Conservation (phyloP, 208 protist genomes). For the Leishmania arabica region DNA sequence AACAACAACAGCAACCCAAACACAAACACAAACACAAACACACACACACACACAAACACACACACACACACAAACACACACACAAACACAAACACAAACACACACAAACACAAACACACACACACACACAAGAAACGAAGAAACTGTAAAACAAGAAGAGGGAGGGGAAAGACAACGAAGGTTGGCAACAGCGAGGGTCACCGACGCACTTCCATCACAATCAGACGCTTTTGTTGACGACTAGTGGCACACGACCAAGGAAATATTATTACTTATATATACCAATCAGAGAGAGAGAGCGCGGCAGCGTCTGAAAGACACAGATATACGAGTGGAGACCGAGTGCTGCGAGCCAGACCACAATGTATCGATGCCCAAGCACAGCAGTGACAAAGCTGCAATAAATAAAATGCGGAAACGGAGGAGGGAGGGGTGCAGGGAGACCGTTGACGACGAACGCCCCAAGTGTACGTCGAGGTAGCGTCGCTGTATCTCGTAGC, state of each 20-base stretch:
- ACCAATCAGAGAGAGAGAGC: neutral
- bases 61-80: no score
- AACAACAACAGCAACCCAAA: neutral
- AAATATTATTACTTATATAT: neutral
- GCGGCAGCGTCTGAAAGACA: neutral
- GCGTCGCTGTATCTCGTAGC: neutral
- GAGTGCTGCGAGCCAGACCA: neutral
- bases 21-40: neutral
- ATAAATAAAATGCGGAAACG: neutral
- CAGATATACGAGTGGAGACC: neutral
- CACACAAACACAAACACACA: no score
- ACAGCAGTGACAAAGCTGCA: neutral
- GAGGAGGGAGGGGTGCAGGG: neutral
- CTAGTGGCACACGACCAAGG: neutral
- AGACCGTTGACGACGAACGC: neutral
- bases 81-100: neutral
- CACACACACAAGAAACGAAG: no score
- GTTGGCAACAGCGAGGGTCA: neutral
- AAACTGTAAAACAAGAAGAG: conserved; percentile 10
- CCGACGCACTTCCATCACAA: neutral
- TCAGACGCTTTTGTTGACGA: neutral
- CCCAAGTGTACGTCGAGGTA: neutral
- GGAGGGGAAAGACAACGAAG: neutral
- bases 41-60: neutral
- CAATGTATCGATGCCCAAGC: neutral